A percentile compares a stretch with the other conserved stretches of the same genome.
Evolutionary conservation across 2,329 filamentous ascomycete genomes (phyloP).

Genomic region (Monosporascus sp.): DNA sequence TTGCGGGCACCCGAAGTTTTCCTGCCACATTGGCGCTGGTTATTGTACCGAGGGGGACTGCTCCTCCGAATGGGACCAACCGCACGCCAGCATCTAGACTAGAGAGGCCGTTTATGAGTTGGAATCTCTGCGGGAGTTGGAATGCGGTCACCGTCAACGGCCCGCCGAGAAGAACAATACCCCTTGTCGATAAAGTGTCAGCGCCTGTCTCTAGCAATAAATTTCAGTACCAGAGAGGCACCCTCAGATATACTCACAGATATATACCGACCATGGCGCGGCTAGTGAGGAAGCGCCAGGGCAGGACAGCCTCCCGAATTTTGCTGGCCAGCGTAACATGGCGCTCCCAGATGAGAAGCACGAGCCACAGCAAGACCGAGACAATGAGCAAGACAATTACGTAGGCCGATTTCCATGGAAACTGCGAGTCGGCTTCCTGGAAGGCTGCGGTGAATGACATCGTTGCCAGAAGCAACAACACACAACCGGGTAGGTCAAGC

Average conservation of each 20-base stretch:
- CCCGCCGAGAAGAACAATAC: background rate
- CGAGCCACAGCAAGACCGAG: background rate
- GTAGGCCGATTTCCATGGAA: constrained; percentile 1
- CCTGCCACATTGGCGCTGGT: background rate
- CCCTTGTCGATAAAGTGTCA: background rate
- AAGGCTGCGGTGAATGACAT: constrained; percentile 1
- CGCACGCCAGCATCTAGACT: constrained; percentile 9
- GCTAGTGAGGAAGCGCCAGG: constrained; percentile 15
- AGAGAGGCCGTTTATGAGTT: constrained; percentile 13
- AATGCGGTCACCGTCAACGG: constrained; percentile 3
- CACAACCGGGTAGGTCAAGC: background rate
- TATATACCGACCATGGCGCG: constrained; percentile 10
- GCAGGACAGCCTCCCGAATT: constrained; percentile 14
- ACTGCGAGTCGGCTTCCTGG: constrained; percentile 2
- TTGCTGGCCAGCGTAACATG: constrained; percentile 1
- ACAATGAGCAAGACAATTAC: background rate
- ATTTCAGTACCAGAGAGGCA: background rate
- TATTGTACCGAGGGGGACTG: background rate
- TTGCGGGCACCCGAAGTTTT: background rate
- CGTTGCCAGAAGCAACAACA: constrained; percentile 2
- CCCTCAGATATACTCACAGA: constrained; percentile 7
- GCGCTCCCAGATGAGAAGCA: constrained; percentile 10
- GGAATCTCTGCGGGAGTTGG: constrained; percentile 15
- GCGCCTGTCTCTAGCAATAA: background rate
- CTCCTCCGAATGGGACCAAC: constrained; percentile 10